Percentiles rank a stretch among this genome's conserved stretches.
phyloP scores from a whole-genome alignment of 208 protist species.

The Spironucleus salmonicida region DNA sequence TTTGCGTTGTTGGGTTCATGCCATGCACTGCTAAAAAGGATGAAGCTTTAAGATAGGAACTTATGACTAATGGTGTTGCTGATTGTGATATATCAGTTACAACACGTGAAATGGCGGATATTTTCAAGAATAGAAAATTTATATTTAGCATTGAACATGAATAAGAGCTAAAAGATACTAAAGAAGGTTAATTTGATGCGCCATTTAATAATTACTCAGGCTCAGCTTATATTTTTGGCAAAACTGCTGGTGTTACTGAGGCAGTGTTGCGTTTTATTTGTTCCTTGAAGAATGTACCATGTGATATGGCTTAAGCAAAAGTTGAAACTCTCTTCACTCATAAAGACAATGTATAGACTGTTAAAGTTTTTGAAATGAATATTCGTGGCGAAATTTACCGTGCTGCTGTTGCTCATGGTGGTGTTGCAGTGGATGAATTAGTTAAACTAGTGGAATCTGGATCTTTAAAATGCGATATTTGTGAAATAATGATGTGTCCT shows the following conservation, averaged over 20 bases:
- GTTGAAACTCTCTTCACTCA: neutral
- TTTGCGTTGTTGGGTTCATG: conserved; percentile 29
- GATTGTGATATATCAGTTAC: conserved; percentile 7
- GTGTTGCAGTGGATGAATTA: neutral
- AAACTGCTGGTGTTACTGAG: conserved; percentile 38
- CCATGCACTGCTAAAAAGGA: conserved; percentile 36
- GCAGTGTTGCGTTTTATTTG: conserved; percentile 29
- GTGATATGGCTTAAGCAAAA: neutral
- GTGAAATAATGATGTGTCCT: neutral
- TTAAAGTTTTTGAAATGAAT: neutral
- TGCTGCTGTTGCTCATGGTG: neutral
- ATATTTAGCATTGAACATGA: neutral
- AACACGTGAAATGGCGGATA: neutral
- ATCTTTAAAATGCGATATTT: neutral
- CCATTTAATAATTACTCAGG: conserved; percentile 34
- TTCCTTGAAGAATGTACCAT: neutral
- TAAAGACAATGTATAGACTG: neutral
- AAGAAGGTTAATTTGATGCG: neutral
- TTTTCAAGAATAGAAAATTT: neutral
- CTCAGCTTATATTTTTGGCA: conserved; percentile 34
- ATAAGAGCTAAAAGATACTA: neutral
- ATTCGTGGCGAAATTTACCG: neutral
- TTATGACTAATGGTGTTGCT: neutral
- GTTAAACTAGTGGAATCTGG: neutral
- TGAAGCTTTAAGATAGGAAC: neutral